A percentile compares a stretch with the other conserved stretches of the same genome.
phyloP scores from a whole-genome alignment of 2,329 filamentous ascomycete genomes.

The Orbilia quercus region DNA sequence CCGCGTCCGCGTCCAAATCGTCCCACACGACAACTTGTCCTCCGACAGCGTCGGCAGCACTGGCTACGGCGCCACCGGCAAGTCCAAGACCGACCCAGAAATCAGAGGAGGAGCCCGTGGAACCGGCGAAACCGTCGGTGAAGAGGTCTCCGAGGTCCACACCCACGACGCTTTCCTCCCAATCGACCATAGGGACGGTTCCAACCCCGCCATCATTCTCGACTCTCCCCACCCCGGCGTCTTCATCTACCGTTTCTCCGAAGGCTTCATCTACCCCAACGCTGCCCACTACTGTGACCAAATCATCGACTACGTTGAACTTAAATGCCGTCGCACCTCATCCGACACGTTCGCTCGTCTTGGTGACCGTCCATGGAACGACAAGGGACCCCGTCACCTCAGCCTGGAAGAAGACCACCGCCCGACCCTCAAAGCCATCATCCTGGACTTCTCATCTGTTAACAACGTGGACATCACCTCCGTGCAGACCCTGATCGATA shows the following conservation, averaged over 20 bases:
- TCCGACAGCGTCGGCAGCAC: slow-evolving; percentile 67
- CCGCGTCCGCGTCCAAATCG: slow-evolving; percentile 82
- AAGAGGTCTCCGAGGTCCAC: slow-evolving; percentile 60
- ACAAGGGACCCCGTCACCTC: slow-evolving; percentile 67
- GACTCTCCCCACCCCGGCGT: slow-evolving; percentile 87
- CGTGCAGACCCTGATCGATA: slow-evolving; percentile 90
- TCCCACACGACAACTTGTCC: slow-evolving; percentile 75
- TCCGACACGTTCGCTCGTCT: slow-evolving; percentile 72
- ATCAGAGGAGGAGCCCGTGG: slow-evolving; percentile 48
- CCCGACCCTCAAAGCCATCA: slow-evolving; percentile 84
- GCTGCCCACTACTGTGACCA: slow-evolving; percentile 88
- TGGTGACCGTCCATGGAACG: slow-evolving; percentile 93
- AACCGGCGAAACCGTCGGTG: slow-evolving; percentile 62
- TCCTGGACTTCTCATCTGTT: slow-evolving; percentile 91
- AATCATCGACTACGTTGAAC: slow-evolving; percentile 75
- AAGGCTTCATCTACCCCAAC: slow-evolving; percentile 97
- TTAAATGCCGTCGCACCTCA: slow-evolving; percentile 80
- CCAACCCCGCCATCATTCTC: slow-evolving; percentile 84
- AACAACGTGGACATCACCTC: slow-evolving; percentile 95
- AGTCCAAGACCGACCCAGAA: slow-evolving; percentile 58
- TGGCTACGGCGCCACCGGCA: slow-evolving; percentile 36
- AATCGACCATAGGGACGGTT: slow-evolving; percentile 85
- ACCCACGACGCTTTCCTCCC: slow-evolving; percentile 86
- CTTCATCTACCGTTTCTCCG: slow-evolving; percentile 94
- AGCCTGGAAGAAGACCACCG: slow-evolving; percentile 67